A percentile compares a stretch with the other conserved stretches of the same genome.
Evolutionary conservation across 2,329 filamentous ascomycete genomes (phyloP).

Genomic region (Dothideomycetidae sp.): DNA sequence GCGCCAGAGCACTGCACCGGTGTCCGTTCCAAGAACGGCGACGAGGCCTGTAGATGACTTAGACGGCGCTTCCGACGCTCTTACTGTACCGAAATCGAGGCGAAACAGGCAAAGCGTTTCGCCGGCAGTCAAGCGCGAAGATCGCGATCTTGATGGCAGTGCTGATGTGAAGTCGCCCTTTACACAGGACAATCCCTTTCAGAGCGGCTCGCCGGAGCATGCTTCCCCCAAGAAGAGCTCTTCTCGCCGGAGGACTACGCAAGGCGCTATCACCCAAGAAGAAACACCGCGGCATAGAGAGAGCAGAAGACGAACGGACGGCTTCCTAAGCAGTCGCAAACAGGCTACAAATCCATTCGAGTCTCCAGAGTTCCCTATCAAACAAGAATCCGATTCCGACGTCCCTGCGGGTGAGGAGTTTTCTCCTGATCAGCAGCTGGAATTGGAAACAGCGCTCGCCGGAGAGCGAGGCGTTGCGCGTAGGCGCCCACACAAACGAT

Average conservation of each 20-base stretch:
- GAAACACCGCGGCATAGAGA: constrained; percentile 31
- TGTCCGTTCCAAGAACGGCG: constrained; percentile 16
- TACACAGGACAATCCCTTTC: constrained; percentile 83
- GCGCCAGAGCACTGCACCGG: constrained; percentile 22
- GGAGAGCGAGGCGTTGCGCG: constrained; percentile 7
- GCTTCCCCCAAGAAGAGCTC: constrained; percentile 25
- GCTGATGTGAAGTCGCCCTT: constrained; percentile 48
- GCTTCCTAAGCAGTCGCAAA: constrained; percentile 35
- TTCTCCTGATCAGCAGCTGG: constrained; percentile 74
- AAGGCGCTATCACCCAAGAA: constrained; percentile 24
- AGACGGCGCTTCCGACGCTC: constrained; percentile 5
- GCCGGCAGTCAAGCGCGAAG: constrained; percentile 23
- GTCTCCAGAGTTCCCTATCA: constrained; percentile 34
- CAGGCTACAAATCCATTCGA: constrained; percentile 46
- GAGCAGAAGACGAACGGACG: constrained; percentile 30
- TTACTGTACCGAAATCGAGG: constrained; percentile 14
- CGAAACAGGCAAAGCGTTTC: constrained; percentile 27
- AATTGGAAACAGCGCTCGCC: constrained; percentile 58
- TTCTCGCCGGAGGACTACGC: constrained; percentile 38
- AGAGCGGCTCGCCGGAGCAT: constrained; percentile 63
- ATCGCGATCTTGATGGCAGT: constrained; percentile 15
- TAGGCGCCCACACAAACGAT: constrained; percentile 7
- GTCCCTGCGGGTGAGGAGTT: constrained; percentile 74
- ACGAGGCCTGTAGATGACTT: neutral
- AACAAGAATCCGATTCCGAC: constrained; percentile 21